Conservation (phyloP, 2,329 filamentous ascomycete species). For the Passalora sequoiae region DNA sequence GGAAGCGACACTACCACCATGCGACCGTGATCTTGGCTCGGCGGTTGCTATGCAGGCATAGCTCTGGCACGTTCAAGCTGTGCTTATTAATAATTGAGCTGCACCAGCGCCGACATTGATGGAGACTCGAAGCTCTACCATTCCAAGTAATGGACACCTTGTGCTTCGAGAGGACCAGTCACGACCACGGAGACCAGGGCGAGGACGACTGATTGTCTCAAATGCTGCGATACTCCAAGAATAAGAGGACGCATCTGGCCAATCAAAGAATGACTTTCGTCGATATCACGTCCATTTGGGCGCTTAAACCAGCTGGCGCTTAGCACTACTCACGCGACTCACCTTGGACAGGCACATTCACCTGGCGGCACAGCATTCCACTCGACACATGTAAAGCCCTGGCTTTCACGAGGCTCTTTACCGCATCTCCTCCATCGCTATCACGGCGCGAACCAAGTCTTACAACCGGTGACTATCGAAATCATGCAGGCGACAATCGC, state of each 20-base stretch:
- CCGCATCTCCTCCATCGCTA: constrained; percentile 6
- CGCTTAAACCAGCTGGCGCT: constrained; percentile 24
- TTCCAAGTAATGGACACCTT: no score
- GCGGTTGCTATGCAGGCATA: no score
- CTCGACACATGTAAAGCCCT: constrained; percentile 20
- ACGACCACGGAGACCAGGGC: neutral
- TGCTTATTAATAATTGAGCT: no score
- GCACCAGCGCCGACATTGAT: no score
- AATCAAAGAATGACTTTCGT: neutral
- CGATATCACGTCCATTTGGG: constrained; percentile 8
- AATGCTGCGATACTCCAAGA: neutral
- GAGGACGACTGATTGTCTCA: neutral
- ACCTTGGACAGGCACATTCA: constrained; percentile 10
- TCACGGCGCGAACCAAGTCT: constrained; percentile 11
- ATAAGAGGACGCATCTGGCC: neutral
- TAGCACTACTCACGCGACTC: constrained; percentile 14
- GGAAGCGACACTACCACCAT: no score
- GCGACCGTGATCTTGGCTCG: no score
- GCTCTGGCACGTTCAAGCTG: no score
- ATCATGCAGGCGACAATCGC: constrained; percentile 3
- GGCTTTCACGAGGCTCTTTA: constrained; percentile 8
- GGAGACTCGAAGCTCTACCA: no score
- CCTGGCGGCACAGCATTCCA: constrained; percentile 25
- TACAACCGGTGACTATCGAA: constrained; percentile 10
- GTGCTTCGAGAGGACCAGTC: neutral